Evolutionary conservation across 1,284 basidiomycete species (phyloP), one percentile per base, ranked within the genome.

Genomic region (Sphagnurus paluster): DNA sequence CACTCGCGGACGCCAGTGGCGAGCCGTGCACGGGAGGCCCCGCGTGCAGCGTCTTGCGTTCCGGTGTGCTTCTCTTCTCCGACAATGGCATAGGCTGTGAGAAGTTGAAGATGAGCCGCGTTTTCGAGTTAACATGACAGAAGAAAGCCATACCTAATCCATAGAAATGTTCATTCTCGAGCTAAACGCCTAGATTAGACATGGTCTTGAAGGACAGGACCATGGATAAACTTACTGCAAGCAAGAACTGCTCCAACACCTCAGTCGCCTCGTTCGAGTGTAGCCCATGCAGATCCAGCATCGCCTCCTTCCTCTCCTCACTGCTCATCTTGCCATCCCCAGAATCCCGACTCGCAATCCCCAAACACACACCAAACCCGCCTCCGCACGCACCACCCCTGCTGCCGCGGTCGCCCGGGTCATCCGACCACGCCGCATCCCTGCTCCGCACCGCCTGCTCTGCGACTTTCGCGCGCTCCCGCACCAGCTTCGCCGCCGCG

Each of bases 21-120:
- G 9, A 98, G 75, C 9, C 93, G 84, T 13, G 82, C 77, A 50
- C 91, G 86, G 24, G 89, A 90, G 1, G 90, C 81, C 28, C 93
- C 90, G 39, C 92, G 80, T 10, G 76, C 79, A 11, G 79, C 71
- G 60, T 94, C 91, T 60, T 94, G 90, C 23, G 83, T 88, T 2
- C 91, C 94, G 1, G 91, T 93, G 64, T 98, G 96, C 67, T 93
- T 95, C 65, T 95, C 93, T 66, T 97, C 93, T 8, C 97, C 96
- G 3, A 98, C 91, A 25, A 98, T 79, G 19, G 93, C 69, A 63
- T 90, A 99, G 14, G 80, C 95, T 90, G 34, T 39, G 11, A 34
- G 14, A 46, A 47, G 17, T 35, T 33, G 42, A 4, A 11, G 8
- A 14, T 42, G 25, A 42, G 46, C 39, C 9, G 33, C 8, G 21